Base-by-base conservation (phyloP, 2,329 filamentous ascomycete species). In the Fusarium stilboides region DNA sequence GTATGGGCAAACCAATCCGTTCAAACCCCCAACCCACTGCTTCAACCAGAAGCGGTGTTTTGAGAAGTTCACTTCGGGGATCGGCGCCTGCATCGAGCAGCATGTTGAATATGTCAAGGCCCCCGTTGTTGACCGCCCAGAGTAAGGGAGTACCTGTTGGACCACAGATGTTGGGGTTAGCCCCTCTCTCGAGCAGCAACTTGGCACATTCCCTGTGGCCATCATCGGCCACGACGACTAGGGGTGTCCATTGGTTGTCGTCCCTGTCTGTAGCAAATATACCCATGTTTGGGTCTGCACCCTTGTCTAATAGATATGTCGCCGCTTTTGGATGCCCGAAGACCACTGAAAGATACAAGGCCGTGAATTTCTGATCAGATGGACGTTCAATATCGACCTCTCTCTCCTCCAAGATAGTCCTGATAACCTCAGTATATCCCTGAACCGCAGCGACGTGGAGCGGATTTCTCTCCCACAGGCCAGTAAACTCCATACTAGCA, bases 271-370 rank as follows among this genome's bases (percentile, higher is more conserved):
- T n/a, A 3, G 33, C 6, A 3, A 36, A 8, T 13, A 61, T 24
- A 3, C 56, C 42, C 59, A 55, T 62, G 6, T 61, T 44, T 0
- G 59, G 56, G 15, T 61, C 56, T 12, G 45, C 59, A 1, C 47
- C 56, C 24, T 31, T 14, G 12, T 55, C 24, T 8, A 62, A 14
- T 3, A 61, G 10, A 1, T 28, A 10, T 8, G 43, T 36, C 2
- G 37, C 20, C 0, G 56, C 34, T 3, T n/a, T 10, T 14, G 22
- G 20, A 8, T 17, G 24, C 1, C 42, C 59, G 0, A n/a, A 20
- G 1, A 61, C 20, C 1, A 22, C 31, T 1, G 56, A 42, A 2
- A 54, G 31, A 22, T 54, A 62, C 8, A 54, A 5, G 2, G 59
- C 28, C 6, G 56, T 62, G 36, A 26, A 43, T 0, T 37, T 51